Evolutionary conservation across 805 yeast species (phyloP).

Genomic region (Metschnikowia santaceciliae): DNA sequence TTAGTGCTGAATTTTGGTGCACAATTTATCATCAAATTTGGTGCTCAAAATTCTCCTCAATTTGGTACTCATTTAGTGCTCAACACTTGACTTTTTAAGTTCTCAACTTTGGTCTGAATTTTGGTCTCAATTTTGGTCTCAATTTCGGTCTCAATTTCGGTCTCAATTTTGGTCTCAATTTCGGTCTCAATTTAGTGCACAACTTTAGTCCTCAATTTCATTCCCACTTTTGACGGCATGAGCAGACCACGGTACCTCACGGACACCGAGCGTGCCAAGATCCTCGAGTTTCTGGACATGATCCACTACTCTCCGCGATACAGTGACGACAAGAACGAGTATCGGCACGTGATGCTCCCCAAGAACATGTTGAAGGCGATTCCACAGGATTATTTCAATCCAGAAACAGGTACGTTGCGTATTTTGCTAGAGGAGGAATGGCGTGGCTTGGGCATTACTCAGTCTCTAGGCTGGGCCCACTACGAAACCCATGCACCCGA

Average conservation of each 20-base stretch:
- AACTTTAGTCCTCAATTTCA: too few relatives aligned
- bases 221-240: conserved; percentile 11
- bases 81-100: too few relatives aligned
- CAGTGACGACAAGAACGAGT: conserved; percentile 88
- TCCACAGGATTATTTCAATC: conserved; percentile 89
- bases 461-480: conserved; percentile 96
- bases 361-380: conserved; percentile 91
- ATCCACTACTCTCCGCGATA: conserved; percentile 94
- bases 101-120: too few relatives aligned
- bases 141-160: too few relatives aligned
- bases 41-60: too few relatives aligned
- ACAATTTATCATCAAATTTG: too few relatives aligned
- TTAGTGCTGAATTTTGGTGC: too few relatives aligned
- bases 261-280: conserved; percentile 78
- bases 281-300: conserved; percentile 86
- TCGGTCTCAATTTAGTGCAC: too few relatives aligned
- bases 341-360: conserved; percentile 95
- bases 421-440: conserved; percentile 93
- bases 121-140: too few relatives aligned
- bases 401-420: conserved; percentile 90
- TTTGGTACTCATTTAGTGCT: too few relatives aligned
- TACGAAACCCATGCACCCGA: conserved; percentile 98
- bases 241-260: conserved; percentile 68
- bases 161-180: too few relatives aligned
- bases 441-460: conserved; percentile 98